Base-by-base conservation (phyloP, 306 rosid species). In the Astragalus glycyphyllos region DNA sequence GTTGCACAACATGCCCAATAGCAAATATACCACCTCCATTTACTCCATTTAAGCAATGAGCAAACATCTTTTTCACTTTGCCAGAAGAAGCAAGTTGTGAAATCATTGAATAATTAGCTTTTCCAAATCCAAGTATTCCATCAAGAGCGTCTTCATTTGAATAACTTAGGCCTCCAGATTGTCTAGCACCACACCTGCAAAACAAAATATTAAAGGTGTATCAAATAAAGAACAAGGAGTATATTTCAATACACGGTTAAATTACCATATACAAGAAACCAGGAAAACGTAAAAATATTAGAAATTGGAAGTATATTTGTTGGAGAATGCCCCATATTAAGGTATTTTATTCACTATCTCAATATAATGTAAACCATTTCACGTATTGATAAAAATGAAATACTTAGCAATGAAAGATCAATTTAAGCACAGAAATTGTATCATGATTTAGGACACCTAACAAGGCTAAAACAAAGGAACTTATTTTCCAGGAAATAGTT, bases 1-100 rank as follows among this genome's bases (percentile, higher is more conserved):
- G 99, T 65, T 89, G 95, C 77, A 91, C 97, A 71, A 94, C 97
- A 79, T 83, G 96, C 64, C 99, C 99, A 69, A 94, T 89, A 31
- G 97, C 99, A 83, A 94, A 94, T 51, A 94, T 91, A 77, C 99
- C 99, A 15, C 99, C 99, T 66, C 97, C 99, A 83, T 86, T 91
- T 71, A 73, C 79, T 82, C 99, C 97, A 82, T 94, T 88, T 72
- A 94, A 86, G 85, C 99, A 94, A 80, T 94, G 99, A 75, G 99
- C 99, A 89, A 94, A 94, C 89, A 91, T 94, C 86, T 91, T 94
- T 82, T 84, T 87, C 71, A 94, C 97, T 80, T 84, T 84, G 54
- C 92, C 90, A n/a, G 97, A 87, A 38, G 89, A 82, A 67, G 95
- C 96, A 75, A 94, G 89, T 82, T 94, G 99, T 68, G 99, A 94